Conservation (phyloP, 1,139 yeast species). For the Candida anutae region DNA sequence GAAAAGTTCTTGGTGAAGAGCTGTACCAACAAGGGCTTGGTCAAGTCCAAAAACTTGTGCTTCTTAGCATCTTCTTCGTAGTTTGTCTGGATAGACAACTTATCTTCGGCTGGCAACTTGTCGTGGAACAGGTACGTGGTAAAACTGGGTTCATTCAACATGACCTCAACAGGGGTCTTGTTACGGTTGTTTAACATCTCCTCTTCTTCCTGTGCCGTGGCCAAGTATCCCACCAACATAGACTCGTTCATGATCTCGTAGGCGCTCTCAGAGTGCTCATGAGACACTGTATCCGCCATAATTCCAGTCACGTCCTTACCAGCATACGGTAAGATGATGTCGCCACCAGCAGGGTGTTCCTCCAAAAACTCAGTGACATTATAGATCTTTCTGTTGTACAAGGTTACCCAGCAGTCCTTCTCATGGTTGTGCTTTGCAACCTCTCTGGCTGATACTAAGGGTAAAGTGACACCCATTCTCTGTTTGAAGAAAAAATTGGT, state of each 20-base stretch:
- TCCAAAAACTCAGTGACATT: slow-evolving; percentile 71
- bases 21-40: slow-evolving; percentile 73
- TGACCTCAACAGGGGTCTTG: slow-evolving; percentile 37
- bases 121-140: slow-evolving; percentile 45
- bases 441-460: slow-evolving; percentile 27
- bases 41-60: slow-evolving; percentile 82
- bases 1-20: slow-evolving; percentile 65
- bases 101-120: slow-evolving; percentile 62
- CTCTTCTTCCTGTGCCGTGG: slow-evolving; percentile 37
- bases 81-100: slow-evolving; percentile 73
- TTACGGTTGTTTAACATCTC: slow-evolving; percentile 35
- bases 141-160: slow-evolving; percentile 14
- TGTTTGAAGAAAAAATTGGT: too few species aligned
- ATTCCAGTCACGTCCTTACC: slow-evolving; percentile 80
- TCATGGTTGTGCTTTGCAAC: slow-evolving; percentile 44
- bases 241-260: slow-evolving; percentile 84
- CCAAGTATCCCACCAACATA: slow-evolving; percentile 41
- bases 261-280: slow-evolving; percentile 78
- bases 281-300: slow-evolving; percentile 61
- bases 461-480: slow-evolving; percentile 9
- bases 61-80: slow-evolving; percentile 58
- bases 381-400: slow-evolving; percentile 67
- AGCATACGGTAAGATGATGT: slow-evolving; percentile 64
- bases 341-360: slow-evolving; percentile 87
- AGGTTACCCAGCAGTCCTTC: slow-evolving; percentile 70